Conservation (phyloP, 2,329 filamentous ascomycete species). For the Arthroderma sp. region DNA sequence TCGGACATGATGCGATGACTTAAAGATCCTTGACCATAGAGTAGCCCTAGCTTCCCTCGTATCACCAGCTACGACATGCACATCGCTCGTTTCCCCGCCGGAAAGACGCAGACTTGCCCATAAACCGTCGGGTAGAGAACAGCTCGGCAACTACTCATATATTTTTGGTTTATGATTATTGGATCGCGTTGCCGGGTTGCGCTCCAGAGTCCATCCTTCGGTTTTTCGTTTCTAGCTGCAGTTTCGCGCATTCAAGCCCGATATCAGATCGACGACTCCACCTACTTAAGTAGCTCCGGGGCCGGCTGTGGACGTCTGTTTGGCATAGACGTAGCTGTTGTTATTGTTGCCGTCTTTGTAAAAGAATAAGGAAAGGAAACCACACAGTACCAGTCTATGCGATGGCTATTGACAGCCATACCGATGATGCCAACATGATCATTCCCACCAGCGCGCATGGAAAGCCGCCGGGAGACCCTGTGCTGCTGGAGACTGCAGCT, state of each 20-base stretch:
- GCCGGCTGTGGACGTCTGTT: not conserved
- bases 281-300: not conserved
- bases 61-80: not conserved
- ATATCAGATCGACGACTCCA: not conserved
- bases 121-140: not conserved
- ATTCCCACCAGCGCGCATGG: conserved; percentile 1
- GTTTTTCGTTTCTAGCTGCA: not conserved
- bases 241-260: not conserved
- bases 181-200: too few species aligned
- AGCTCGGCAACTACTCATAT: not conserved
- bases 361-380: not conserved
- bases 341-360: not conserved
- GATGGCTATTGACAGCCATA: not conserved
- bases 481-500: not conserved
- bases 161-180: too few species aligned
- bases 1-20: not conserved
- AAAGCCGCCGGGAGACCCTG: not conserved
- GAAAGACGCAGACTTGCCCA: not conserved
- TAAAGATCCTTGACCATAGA: conserved; percentile 1
- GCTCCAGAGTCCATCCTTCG: not conserved
- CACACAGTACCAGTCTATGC: too few species aligned
- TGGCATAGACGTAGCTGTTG: not conserved
- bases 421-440: not conserved
- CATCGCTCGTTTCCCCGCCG: not conserved
- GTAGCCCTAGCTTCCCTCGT: not conserved